Percentiles rank a stretch among this genome's conserved stretches.
Evolutionary conservation across 2,329 filamentous ascomycete genomes (phyloP).

Genomic region (Ophiocordyceps sinensis): DNA sequence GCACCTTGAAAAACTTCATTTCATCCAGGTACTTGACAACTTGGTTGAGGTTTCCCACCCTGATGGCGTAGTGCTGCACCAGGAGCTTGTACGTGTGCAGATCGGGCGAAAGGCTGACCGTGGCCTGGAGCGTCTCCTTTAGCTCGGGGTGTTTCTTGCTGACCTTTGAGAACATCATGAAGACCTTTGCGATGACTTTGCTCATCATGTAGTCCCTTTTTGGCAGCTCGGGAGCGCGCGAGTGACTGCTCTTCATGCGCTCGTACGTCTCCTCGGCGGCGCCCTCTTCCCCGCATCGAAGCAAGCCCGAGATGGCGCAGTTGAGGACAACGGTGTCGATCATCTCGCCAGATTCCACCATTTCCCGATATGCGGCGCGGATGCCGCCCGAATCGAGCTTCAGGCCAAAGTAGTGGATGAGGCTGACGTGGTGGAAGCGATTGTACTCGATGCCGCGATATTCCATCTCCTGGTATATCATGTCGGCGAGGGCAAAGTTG

Average conservation of each 20-base stretch:
- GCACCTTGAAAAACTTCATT: conserved; percentile 57
- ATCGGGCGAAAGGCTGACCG: conserved; percentile 56
- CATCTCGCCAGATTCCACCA: conserved; percentile 75
- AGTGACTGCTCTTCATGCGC: conserved; percentile 59
- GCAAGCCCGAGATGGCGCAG: conserved; percentile 65
- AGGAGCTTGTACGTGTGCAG: conserved; percentile 68
- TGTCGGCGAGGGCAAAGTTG: conserved; percentile 71
- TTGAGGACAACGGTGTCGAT: conserved; percentile 82
- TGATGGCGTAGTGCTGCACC: conserved; percentile 56
- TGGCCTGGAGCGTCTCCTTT: conserved; percentile 38
- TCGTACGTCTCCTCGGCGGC: conserved; percentile 71
- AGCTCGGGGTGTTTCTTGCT: conserved; percentile 42
- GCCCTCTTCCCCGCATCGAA: conserved; percentile 59
- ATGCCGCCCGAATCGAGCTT: conserved; percentile 59
- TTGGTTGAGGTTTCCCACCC: conserved; percentile 55
- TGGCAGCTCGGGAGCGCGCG: conserved; percentile 22
- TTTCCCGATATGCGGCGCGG: conserved; percentile 62
- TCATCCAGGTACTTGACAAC: conserved; percentile 63
- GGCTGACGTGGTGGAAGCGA: conserved; percentile 65
- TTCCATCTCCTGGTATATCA: conserved; percentile 71
- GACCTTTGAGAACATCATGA: conserved; percentile 43
- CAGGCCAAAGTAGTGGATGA: conserved; percentile 76
- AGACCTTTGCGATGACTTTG: conserved; percentile 35
- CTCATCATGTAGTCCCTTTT: conserved; percentile 30
- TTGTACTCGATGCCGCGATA: conserved; percentile 52